These are phyloP conservation scores for Aspergillus vadensis DNA, from an alignment of 2,329 filamentous ascomycete species.

Conservation along the genomic window DNA sequence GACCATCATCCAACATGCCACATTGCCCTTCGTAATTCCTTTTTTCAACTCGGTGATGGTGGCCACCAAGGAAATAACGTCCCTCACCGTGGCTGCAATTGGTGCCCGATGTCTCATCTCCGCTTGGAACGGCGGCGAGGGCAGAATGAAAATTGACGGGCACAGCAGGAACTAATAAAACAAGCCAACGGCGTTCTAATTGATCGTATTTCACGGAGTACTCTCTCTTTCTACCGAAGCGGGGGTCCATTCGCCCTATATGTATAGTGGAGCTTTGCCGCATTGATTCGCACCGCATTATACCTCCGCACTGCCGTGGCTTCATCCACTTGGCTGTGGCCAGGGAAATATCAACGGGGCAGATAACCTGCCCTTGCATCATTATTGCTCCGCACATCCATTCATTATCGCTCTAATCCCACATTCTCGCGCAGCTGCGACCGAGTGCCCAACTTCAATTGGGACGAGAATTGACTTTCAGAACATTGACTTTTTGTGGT, in stretches of 20 bases:
- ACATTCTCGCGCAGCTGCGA: slow-evolving; percentile 10
- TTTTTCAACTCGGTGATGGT: background rate
- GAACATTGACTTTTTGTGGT: background rate
- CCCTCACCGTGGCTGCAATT: slow-evolving; percentile 6
- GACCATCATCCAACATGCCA: slow-evolving; percentile 14
- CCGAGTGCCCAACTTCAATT: slow-evolving; percentile 11
- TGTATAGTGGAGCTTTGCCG: slow-evolving; percentile 11
- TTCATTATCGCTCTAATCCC: slow-evolving; percentile 8
- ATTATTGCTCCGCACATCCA: slow-evolving; percentile 12
- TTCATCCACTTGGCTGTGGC: slow-evolving; percentile 15
- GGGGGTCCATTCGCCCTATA: slow-evolving; percentile 1
- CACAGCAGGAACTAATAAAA: background rate
- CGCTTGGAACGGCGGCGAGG: background rate
- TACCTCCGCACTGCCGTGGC: slow-evolving; percentile 11
- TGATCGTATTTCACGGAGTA: background rate
- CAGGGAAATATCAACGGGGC: slow-evolving; percentile 15
- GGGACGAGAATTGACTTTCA: background rate
- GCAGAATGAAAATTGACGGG: background rate
- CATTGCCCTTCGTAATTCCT: slow-evolving; percentile 6
- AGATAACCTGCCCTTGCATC: slow-evolving; percentile 22
- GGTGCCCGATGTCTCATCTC: slow-evolving; percentile 14
- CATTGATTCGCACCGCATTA: slow-evolving; percentile 11
- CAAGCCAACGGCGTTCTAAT: background rate
- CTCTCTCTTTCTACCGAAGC: background rate
- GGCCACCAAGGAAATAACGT: background rate